A percentile compares a stretch with the other conserved stretches of the same genome.
These are phyloP conservation scores for Pseudoneurospora amorphoporcata DNA, from an alignment of 495 filamentous ascomycete genomes.

Conservation along the genomic window DNA sequence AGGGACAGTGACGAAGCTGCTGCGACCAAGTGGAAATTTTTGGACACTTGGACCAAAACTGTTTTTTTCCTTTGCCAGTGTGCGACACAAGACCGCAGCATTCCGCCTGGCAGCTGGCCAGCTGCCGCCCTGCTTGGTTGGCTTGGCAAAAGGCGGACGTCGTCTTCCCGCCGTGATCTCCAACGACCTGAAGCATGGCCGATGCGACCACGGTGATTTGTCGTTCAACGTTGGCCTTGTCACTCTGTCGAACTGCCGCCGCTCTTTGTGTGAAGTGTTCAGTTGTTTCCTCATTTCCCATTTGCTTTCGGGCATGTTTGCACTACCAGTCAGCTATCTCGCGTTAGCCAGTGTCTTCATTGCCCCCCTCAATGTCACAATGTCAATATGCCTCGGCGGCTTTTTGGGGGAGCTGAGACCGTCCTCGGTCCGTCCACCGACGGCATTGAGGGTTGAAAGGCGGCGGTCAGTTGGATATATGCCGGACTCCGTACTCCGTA, in stretches of 20 bases:
- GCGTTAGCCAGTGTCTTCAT: constrained; percentile 7
- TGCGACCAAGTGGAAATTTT: background rate
- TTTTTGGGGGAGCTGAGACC: background rate
- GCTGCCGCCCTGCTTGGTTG: constrained; percentile 1
- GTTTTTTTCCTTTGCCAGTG: background rate
- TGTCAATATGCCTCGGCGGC: background rate
- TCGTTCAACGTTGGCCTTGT: constrained; percentile 1
- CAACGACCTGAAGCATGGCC: background rate
- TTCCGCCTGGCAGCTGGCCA: constrained; percentile 5
- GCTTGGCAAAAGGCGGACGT: background rate
- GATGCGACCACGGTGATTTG: background rate
- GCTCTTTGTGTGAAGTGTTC: background rate
- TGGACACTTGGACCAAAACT: background rate
- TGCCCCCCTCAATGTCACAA: background rate
- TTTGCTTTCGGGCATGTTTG: background rate
- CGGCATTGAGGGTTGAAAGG: background rate
- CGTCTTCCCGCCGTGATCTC: background rate
- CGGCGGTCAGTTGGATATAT: background rate
- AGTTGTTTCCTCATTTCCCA: background rate
- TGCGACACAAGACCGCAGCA: constrained; percentile 7
- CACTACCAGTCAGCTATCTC: constrained; percentile 16
- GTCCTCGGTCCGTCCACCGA: background rate
- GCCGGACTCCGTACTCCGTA: background rate
- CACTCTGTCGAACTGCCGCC: background rate
- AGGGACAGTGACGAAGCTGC: constrained; percentile 16